Percentiles rank a stretch among this genome's conserved stretches.
These are phyloP conservation scores for Phycomyces nitens DNA, from an alignment of 192 early-diverging fungal species.

Conservation along the genomic window DNA sequence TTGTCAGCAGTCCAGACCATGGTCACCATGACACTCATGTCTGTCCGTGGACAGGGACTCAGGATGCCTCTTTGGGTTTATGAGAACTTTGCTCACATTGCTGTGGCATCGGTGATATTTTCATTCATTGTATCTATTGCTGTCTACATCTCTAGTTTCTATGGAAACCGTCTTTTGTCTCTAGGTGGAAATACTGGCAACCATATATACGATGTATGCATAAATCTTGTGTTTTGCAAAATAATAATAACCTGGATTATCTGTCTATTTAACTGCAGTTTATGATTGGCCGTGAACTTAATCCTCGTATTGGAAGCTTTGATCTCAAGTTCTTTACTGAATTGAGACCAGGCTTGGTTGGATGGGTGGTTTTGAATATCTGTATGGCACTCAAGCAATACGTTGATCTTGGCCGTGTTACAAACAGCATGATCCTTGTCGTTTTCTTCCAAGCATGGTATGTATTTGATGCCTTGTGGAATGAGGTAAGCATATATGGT, in stretches of 20 bases:
- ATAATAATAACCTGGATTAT: background rate
- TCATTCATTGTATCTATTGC: constrained; percentile 59
- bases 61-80: constrained; percentile 74
- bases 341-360: constrained; percentile 90
- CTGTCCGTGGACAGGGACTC: constrained; percentile 49
- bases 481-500: constrained; percentile 41
- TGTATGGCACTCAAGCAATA: constrained; percentile 78
- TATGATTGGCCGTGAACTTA: constrained; percentile 93
- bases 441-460: constrained; percentile 77
- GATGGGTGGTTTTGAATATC: constrained; percentile 80
- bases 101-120: constrained; percentile 62
- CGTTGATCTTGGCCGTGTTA: constrained; percentile 55
- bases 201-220: constrained; percentile 73
- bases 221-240: background rate
- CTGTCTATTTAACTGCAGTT: constrained; percentile 47
- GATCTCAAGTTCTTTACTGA: constrained; percentile 95
- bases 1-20: constrained; percentile 46
- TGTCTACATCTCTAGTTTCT: constrained; percentile 76
- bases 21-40: constrained; percentile 45
- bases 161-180: constrained; percentile 63
- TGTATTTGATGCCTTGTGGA: constrained; percentile 81
- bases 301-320: constrained; percentile 77
- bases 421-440: constrained; percentile 80
- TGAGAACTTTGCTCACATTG: constrained; percentile 72
- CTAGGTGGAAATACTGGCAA: constrained; percentile 87